Evolutionary conservation across 129 eudicot species (phyloP), one percentile per base, ranked within the genome.

Genomic region (Flaveria bidentis): DNA sequence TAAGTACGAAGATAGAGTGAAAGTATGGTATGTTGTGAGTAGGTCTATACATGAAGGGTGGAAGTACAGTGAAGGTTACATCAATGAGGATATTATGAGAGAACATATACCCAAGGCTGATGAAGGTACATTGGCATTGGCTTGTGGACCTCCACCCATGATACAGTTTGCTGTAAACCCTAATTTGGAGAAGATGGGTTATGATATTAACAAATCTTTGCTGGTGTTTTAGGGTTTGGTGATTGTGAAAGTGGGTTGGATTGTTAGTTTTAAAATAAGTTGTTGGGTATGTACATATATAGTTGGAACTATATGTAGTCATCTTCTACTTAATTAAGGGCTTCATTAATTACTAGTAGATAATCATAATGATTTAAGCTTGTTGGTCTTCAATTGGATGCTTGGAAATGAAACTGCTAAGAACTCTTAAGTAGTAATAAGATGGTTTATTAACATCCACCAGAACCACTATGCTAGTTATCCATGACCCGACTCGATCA

Each of bases 131-230:
- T 67, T 94, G 85, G 97, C 96, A 0, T 77, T 94, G 79, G 96
- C 89, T 13, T 94, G 99, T 71, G 99, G 99, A 22, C 97, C 99
- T 36, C 99, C 96, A 36, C 89, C 92, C 23, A 94, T 94, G 99
- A 81, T 94, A 79, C 93, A 91, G 73, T 94, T 87, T 62, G 97
- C 98, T 0, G 85, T 94, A 36, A 88, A 85, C 72, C 97, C 99
- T 8, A 91, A 84, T 63, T 83, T 94, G 79, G 96, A 91, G 88
- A 94, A 89, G 86, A 87, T 94, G 92, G 97, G 97, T 4, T 94
- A 89, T 71, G 87, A 94, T 78, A 64, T 86, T 26, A 89, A 91
- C 86, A 80, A 91, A 47, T 78, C 84, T 36, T 85, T 94, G 78
- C 26, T 94, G 76, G 92, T 89, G 84, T 94, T 94, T 79, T 15